Evolutionary conservation across 441 rosid genomes (phyloP), one percentile per base, ranked within the genome.

Genomic region (Eruca vesicaria): DNA sequence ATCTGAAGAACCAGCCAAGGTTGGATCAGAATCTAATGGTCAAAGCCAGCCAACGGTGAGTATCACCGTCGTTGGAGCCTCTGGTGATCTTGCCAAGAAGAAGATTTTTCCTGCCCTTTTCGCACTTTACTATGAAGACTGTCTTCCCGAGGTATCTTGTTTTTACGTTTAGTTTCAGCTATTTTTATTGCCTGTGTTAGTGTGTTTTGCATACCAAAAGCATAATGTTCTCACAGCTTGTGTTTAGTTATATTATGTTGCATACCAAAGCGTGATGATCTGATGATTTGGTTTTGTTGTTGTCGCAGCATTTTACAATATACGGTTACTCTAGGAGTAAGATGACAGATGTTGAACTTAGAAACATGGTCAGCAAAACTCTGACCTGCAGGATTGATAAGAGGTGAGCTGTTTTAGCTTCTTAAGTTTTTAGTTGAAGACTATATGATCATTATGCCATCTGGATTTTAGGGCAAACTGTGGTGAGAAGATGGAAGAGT

Each of bases 61-160:
- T 76, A 93, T 93, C 35, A 86, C 91, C 0, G 89, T 93, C 23
- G 96, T 93, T 56, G 98, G 98, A 72, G 98, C 98, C 60, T 93
- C 98, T 61, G 98, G 98, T 71, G 98, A 93, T 83, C 97, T 95
- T 75, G 97, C 98, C 35, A 88, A 91, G 85, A 91, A 89, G 83
- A 93, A 93, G 89, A 93, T 93, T 65, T 93, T 91, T 79, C 98
- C 97, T 36, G 95, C 98, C 26, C 98, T 93, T 74, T 93, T 93
- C 68, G 95, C 98, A 0, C 94, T 93, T 72, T 93, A 91, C 79
- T 93, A 91, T 15, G 98, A 93, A 86, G 96, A 63, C 66, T 88
- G 88, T 79, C 98, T 93, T 41, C 97, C 96, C n/a, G 72, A 91
- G 96, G 97, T 91, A 74, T 38, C 72, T 38, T 19, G n/a, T n/a